Percentiles rank a stretch among this genome's conserved stretches.
These are phyloP conservation scores for Pichia sp. DNA, from an alignment of 1,139 yeast genomes.

Conservation along the genomic window DNA sequence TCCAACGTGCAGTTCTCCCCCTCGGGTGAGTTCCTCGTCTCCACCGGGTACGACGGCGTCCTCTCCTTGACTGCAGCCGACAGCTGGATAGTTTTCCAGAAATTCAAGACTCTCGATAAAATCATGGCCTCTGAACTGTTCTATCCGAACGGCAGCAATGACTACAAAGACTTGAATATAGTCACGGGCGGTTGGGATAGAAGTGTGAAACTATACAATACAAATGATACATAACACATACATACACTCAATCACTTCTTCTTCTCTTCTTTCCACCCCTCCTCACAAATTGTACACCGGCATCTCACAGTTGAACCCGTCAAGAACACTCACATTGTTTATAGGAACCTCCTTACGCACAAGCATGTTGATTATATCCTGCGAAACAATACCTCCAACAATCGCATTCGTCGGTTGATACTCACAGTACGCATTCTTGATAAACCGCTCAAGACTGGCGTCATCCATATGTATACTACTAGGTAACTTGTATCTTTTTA, in stretches of 20 bases:
- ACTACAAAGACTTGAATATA: constrained; percentile 34
- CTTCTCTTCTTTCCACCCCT: neutral
- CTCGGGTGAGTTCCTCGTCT: constrained; percentile 43
- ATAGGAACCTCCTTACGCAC: constrained; percentile 77
- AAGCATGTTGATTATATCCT: constrained; percentile 80
- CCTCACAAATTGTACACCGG: constrained; percentile 56
- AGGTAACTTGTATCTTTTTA: constrained; percentile 38
- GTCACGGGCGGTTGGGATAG: constrained; percentile 84
- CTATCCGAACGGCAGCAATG: constrained; percentile 34
- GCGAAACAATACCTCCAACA: constrained; percentile 85
- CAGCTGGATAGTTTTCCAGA: constrained; percentile 59
- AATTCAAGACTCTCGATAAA: constrained; percentile 60
- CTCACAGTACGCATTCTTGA: constrained; percentile 58
- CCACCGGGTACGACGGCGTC: constrained; percentile 67
- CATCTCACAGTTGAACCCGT: constrained; percentile 66
- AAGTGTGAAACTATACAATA: constrained; percentile 54
- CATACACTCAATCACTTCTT: no score
- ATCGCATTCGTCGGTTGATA: constrained; percentile 84
- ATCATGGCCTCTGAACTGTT: constrained; percentile 60
- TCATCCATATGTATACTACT: constrained; percentile 28
- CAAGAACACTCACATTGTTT: constrained; percentile 73
- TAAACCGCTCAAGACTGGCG: constrained; percentile 39
- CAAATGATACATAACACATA: constrained; percentile 20
- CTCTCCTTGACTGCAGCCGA: constrained; percentile 66
- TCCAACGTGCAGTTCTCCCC: constrained; percentile 59